Percentiles rank a stretch among this genome's conserved stretches.
Conservation (phyloP, 306 rosid genomes). For the Citrullus mucosospermus region DNA sequence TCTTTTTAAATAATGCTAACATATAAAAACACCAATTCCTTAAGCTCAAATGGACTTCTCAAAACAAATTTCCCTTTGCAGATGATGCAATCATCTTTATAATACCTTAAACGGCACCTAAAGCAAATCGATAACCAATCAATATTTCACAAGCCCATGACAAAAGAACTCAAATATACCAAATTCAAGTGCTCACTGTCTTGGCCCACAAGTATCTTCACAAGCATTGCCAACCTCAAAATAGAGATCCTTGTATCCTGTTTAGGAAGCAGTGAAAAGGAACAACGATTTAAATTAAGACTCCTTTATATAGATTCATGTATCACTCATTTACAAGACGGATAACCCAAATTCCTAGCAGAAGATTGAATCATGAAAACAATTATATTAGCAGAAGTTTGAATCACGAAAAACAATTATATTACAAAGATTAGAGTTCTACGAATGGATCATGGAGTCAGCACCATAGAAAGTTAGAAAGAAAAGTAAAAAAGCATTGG, state of each 20-base stretch:
- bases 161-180: too few species aligned
- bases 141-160: too few species aligned
- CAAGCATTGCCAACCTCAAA: not conserved
- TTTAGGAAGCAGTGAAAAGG: not conserved
- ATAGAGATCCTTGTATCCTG: not conserved
- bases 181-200: not conserved
- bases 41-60: too few species aligned
- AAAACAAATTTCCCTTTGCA: too few species aligned
- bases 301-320: not conserved
- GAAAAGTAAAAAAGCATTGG: not conserved
- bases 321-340: not conserved
- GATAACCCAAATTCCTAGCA: not conserved
- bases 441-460: conserved; percentile 16
- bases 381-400: conserved; percentile 17
- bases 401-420: conserved; percentile 12
- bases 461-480: not conserved
- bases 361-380: not conserved
- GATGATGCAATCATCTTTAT: too few species aligned
- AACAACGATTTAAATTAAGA: not conserved
- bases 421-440: conserved; percentile 33
- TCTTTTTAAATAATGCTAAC: too few species aligned
- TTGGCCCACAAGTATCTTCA: not conserved
- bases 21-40: too few species aligned
- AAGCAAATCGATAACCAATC: conserved; percentile 14
- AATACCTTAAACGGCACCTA: too few species aligned